Evolutionary conservation across 2,329 filamentous ascomycete species (phyloP).

Genomic region (Cordyceps javanica): DNA sequence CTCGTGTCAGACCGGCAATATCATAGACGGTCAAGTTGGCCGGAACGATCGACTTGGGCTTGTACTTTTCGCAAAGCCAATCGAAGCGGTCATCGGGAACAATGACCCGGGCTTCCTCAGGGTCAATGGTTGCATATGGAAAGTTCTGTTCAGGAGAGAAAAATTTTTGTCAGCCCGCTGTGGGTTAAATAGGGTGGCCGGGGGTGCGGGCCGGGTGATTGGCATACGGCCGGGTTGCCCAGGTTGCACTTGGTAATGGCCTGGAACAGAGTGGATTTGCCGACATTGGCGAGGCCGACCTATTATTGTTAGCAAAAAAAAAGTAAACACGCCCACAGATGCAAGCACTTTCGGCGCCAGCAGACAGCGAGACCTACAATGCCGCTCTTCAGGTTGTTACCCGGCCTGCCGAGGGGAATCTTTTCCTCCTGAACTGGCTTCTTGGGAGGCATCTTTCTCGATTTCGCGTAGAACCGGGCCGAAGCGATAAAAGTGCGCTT

Average conservation of each 20-base stretch:
- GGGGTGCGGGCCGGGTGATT: neutral
- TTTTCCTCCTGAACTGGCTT: constrained; percentile 90
- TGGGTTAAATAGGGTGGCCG: constrained; percentile 10
- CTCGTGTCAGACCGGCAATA: constrained; percentile 92
- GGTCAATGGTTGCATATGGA: constrained; percentile 97
- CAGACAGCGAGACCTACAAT: constrained; percentile 60
- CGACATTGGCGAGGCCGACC: constrained; percentile 98
- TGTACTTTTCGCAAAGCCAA: constrained; percentile 93
- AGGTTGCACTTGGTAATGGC: constrained; percentile 96
- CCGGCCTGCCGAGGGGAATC: constrained; percentile 88
- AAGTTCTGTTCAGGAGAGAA: constrained; percentile 63
- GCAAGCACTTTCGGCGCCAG: neutral
- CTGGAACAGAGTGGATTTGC: constrained; percentile 99
- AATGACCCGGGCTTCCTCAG: constrained; percentile 94
- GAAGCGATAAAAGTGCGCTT: constrained; percentile 39
- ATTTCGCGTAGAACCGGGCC: constrained; percentile 54
- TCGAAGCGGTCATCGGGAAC: constrained; percentile 95
- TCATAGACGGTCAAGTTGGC: constrained; percentile 98
- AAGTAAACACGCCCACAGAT: neutral
- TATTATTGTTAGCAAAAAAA: constrained; percentile 30
- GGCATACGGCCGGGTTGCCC: constrained; percentile 87
- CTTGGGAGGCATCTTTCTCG: constrained; percentile 89
- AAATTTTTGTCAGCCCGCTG: constrained; percentile 29
- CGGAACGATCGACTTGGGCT: constrained; percentile 94
- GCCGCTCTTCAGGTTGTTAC: constrained; percentile 98